phyloP scores from a whole-genome alignment of 371 early-diverging fungal species.

The Mortierella sp. region DNA sequence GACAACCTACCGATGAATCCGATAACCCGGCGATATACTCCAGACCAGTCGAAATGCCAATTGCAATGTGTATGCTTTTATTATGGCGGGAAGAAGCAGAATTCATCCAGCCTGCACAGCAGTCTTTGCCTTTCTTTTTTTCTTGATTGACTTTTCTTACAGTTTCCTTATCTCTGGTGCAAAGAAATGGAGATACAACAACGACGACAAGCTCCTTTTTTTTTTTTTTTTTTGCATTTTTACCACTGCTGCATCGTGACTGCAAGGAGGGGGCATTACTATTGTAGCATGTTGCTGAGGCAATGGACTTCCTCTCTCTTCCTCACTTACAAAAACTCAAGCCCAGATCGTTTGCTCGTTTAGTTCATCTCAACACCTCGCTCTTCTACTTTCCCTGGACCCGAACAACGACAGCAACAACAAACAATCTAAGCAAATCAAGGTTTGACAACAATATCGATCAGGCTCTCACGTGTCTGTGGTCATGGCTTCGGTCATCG shows the following conservation, averaged over 20 bases:
- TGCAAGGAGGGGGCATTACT: not conserved
- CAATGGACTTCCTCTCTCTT: not conserved
- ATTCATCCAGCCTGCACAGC: not conserved
- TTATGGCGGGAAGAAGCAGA: constrained; percentile 10
- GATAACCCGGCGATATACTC: not conserved
- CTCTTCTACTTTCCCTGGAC: not conserved
- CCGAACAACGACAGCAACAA: not conserved
- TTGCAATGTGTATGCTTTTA: not conserved
- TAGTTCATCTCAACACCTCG: not conserved
- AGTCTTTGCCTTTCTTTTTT: not conserved
- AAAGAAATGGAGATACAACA: too few species aligned
- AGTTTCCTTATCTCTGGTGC: not conserved
- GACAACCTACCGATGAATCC: not conserved
- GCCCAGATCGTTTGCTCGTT: not conserved
- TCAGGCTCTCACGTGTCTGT: not conserved
- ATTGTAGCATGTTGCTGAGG: not conserved
- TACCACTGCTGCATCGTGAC: not conserved
- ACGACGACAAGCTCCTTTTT: not conserved
- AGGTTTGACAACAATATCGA: not conserved
- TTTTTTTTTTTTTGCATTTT: not conserved
- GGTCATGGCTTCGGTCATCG: constrained; percentile 1
- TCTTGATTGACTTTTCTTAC: not conserved
- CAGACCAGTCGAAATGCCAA: not conserved
- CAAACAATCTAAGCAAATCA: not conserved
- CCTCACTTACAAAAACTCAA: not conserved